Evolutionary conservation across 23 red algal species (phyloP), one percentile per base, ranked within the genome.

Genomic region (Gracilaria domingensis): DNA sequence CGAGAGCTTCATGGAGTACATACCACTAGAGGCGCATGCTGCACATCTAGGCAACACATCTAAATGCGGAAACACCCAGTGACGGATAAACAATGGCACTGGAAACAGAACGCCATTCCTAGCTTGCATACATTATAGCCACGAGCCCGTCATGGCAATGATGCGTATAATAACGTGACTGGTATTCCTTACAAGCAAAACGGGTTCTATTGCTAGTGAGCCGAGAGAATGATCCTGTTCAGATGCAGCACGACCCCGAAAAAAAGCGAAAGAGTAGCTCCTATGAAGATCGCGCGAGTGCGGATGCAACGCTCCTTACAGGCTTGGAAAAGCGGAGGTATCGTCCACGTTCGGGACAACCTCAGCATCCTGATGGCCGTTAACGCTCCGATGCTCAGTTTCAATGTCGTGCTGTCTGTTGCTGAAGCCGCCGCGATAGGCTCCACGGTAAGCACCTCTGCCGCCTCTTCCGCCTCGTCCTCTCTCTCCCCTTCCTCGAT

Each of bases 311-410:
- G 14, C 9, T 8, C 44, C 36, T 29, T 66, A 83, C 54, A 61
- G 56, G 39, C 56, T 66, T 24, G 89, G 89, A 56, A 92, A 92
- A 18, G 89, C 89, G 8, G 78, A 38, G 17, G 89, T 92, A 45
- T 92, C 89, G 50, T 92, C 89, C 58, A 92, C 78, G 23, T 92
- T 84, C 16, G 86, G 86, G 30, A 71, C 86, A 32, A 77, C 36
- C 4, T 75, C 23, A 11, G 28, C 45, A 51, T 71, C 62, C 66
- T 75, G 38, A 8, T 36, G 62, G 24, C 67, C 84, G 62, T 73
- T 45, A 54, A 12, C 40, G 17, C 23, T 48, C 21, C 82, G 57
- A 26, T 86, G 57, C 51, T 86, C 39, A 48, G 26, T 28, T 8
- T 50, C 72, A 28, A 18, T 30, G 20, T 77, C 72, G 25, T 77